Conservation (phyloP, 164 flowering plant species). For the Taxillus chinensis region DNA sequence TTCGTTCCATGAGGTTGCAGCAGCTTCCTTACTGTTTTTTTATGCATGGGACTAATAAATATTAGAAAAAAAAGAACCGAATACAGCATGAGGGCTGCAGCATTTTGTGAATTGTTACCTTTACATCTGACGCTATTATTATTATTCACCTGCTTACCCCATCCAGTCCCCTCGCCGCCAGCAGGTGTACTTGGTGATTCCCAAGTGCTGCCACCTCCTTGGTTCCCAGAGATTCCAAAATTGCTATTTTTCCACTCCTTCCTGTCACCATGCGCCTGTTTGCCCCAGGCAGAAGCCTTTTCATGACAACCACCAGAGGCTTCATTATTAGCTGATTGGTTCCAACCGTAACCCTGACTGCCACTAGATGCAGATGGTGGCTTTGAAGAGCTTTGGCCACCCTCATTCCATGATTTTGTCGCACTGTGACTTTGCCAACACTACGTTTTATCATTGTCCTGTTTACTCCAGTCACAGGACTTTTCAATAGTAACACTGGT, state of each 20-base stretch:
- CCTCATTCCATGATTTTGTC: slow-evolving; percentile 20
- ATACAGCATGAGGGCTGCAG: no score
- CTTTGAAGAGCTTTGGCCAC: slow-evolving; percentile 6
- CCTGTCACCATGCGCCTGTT: slow-evolving; percentile 6
- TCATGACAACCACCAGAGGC: slow-evolving; percentile 10
- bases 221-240: slow-evolving; percentile 12
- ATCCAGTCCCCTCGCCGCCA: background rate
- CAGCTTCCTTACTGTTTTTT: slow-evolving; percentile 1
- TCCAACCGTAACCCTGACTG: slow-evolving; percentile 4
- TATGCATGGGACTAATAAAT: no score
- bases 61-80: no score
- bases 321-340: background rate
- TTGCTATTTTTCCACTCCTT: slow-evolving; percentile 15
- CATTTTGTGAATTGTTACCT: background rate
- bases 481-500: no score
- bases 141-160: background rate
- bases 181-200: background rate
- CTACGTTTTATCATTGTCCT: slow-evolving; percentile 5
- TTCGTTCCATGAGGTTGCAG: slow-evolving; percentile 1
- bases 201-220: slow-evolving; percentile 13
- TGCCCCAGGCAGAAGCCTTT: slow-evolving; percentile 14
- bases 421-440: no score
- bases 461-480: slow-evolving; percentile 12
- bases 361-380: slow-evolving; percentile 6
- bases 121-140: background rate